Conservation (phyloP, 768 basidiomycete species). For the Leccinum imitatum region DNA sequence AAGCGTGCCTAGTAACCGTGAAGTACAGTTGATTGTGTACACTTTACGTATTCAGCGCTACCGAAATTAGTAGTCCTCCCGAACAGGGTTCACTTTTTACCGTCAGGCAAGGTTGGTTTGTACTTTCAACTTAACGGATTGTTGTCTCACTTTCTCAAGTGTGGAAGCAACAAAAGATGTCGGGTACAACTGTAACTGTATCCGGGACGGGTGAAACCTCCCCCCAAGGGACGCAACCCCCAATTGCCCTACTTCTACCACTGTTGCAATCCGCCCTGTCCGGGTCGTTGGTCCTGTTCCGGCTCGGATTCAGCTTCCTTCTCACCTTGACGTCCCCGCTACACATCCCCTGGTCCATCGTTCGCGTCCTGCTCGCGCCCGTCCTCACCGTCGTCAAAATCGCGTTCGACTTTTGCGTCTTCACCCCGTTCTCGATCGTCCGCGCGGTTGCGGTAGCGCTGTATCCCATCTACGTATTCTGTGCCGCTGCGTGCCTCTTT, state of each 20-base stretch:
- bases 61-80: background rate
- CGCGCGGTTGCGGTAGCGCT: constrained; percentile 42
- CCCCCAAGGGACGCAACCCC: constrained; percentile 13
- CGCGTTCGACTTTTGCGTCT: constrained; percentile 41
- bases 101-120: background rate
- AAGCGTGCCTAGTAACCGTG: no score
- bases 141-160: background rate
- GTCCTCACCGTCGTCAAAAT: constrained; percentile 40
- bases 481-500: constrained; percentile 53
- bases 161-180: constrained; percentile 2
- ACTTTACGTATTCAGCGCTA: background rate
- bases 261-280: constrained; percentile 12
- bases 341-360: constrained; percentile 24
- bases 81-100: background rate
- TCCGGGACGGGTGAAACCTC: constrained; percentile 1
- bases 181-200: constrained; percentile 1
- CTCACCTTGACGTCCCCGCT: constrained; percentile 20
- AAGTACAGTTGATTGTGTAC: no score
- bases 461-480: constrained; percentile 57
- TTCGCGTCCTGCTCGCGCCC: constrained; percentile 49
- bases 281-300: constrained; percentile 16
- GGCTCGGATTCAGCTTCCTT: constrained; percentile 11
- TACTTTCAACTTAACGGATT: background rate
- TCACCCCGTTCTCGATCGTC: constrained; percentile 43
- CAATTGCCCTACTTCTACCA: constrained; percentile 27